phyloP scores from a whole-genome alignment of 2,329 filamentous ascomycete genomes.

The Neodidymelliopsis sp. region DNA sequence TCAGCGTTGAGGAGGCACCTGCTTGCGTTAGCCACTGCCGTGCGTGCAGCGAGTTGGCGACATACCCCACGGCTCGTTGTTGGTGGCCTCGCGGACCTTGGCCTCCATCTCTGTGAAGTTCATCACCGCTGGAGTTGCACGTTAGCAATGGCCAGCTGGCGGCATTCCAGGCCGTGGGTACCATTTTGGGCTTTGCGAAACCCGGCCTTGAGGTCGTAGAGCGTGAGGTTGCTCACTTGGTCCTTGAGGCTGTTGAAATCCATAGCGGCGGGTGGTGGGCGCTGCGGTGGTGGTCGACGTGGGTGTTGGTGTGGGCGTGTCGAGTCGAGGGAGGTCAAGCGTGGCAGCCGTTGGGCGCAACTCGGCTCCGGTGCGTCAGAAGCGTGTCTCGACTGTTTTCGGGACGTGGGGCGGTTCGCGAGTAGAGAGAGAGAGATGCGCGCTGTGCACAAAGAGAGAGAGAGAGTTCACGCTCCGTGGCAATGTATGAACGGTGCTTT shows the following conservation, averaged over 20 bases:
- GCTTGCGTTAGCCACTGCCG: slow-evolving; percentile 22
- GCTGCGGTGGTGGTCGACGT: slow-evolving; percentile 9
- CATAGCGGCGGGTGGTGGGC: slow-evolving; percentile 62
- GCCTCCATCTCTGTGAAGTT: slow-evolving; percentile 81
- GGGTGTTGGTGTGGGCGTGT: slow-evolving; percentile 10
- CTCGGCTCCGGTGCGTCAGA: slow-evolving; percentile 7
- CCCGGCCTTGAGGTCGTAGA: slow-evolving; percentile 95
- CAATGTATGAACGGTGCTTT: too few species aligned
- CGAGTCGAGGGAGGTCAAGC: slow-evolving; percentile 1
- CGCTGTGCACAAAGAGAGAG: too few species aligned
- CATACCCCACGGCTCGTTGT: slow-evolving; percentile 95
- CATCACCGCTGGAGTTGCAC: slow-evolving; percentile 76
- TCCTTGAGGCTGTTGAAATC: slow-evolving; percentile 86
- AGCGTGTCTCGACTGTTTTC: background rate
- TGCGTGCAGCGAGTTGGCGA: background rate
- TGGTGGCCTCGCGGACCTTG: slow-evolving; percentile 95
- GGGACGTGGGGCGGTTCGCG: background rate
- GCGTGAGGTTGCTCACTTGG: slow-evolving; percentile 86
- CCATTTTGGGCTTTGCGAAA: slow-evolving; percentile 98
- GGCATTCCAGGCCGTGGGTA: slow-evolving; percentile 52
- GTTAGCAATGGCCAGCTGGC: slow-evolving; percentile 39
- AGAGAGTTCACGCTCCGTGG: too few species aligned
- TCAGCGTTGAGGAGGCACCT: slow-evolving; percentile 79
- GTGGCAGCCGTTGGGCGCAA: slow-evolving; percentile 19
- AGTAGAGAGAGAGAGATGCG: background rate